Evolutionary conservation across 2,329 filamentous ascomycete genomes (phyloP).

Genomic region (Fusarium sp.): DNA sequence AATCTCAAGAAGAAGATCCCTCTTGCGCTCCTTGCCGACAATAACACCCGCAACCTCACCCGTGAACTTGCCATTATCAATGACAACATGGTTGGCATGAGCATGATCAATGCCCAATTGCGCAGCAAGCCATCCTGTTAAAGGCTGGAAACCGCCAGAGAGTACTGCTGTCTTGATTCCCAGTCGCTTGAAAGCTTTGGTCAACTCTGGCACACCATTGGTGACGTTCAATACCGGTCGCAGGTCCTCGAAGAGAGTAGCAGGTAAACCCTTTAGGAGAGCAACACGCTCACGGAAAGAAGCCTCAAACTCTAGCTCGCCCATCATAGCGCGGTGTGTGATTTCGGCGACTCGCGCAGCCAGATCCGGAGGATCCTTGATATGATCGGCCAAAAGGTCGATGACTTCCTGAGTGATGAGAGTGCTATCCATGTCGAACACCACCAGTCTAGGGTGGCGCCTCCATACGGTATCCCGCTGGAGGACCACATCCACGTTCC

Average conservation of each 20-base stretch:
- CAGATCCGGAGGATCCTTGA: conserved; percentile 77
- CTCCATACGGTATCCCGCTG: conserved; percentile 81
- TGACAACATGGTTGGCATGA: conserved; percentile 85
- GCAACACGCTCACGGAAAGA: conserved; percentile 85
- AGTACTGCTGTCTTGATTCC: conserved; percentile 91
- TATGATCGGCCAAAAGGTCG: conserved; percentile 88
- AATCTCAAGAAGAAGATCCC: conserved; percentile 77
- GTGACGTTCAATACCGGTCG: conserved; percentile 83
- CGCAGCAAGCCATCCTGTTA: conserved; percentile 87
- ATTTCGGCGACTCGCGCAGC: conserved; percentile 87
- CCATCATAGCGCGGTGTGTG: conserved; percentile 93
- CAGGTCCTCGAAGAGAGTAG: conserved; percentile 82
- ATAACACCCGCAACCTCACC: conserved; percentile 80
- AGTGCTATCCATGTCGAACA: conserved; percentile 99
- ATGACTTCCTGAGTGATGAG: conserved; percentile 98
- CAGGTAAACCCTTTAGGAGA: conserved; percentile 84
- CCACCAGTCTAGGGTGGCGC: conserved; percentile 84
- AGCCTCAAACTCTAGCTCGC: conserved; percentile 90
- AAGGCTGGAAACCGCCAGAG: conserved; percentile 90
- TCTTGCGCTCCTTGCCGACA: conserved; percentile 81
- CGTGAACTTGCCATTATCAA: conserved; percentile 73
- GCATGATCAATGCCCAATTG: conserved; percentile 89
- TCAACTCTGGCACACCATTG: conserved; percentile 80
- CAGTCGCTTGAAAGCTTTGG: conserved; percentile 79
- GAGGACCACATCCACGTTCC: conserved; percentile 87